phyloP scores from a whole-genome alignment of 169 alveolate genomes.

The Pseudocohnilembus persalinus region DNA sequence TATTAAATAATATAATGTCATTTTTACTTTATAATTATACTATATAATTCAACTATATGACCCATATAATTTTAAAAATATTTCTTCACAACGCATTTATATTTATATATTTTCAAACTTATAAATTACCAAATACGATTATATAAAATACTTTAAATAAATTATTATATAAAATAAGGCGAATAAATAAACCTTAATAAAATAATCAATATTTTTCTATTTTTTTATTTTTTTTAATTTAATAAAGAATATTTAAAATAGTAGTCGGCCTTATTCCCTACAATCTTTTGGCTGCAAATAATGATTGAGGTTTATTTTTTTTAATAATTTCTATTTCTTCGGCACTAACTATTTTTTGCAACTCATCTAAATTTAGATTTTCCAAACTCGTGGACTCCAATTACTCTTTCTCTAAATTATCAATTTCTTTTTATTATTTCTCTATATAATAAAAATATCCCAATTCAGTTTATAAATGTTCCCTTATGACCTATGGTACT shows the following conservation, averaged over 20 bases:
- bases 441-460: constrained; percentile 10
- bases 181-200: too few relatives aligned
- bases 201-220: too few relatives aligned
- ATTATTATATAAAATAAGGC: too few relatives aligned
- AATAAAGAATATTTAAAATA: not conserved
- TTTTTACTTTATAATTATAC: too few relatives aligned
- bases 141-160: too few relatives aligned
- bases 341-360: constrained; percentile 28
- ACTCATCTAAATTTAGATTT: not conserved
- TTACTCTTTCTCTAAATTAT: not conserved
- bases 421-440: constrained; percentile 16
- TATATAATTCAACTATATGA: not conserved
- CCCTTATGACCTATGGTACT: constrained; percentile 6
- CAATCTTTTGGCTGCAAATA: constrained; percentile 27
- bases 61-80: too few relatives aligned
- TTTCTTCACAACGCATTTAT: too few relatives aligned
- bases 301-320: constrained; percentile 57
- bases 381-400: not conserved
- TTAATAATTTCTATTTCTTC: constrained; percentile 79
- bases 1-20: not conserved
- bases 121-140: too few relatives aligned
- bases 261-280: constrained; percentile 29
- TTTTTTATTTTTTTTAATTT: too few relatives aligned
- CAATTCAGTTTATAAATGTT: constrained; percentile 27
- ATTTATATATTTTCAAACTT: too few relatives aligned